Evolutionary conservation across 306 rosid species (phyloP).

Genomic region (Dryas drummondii): DNA sequence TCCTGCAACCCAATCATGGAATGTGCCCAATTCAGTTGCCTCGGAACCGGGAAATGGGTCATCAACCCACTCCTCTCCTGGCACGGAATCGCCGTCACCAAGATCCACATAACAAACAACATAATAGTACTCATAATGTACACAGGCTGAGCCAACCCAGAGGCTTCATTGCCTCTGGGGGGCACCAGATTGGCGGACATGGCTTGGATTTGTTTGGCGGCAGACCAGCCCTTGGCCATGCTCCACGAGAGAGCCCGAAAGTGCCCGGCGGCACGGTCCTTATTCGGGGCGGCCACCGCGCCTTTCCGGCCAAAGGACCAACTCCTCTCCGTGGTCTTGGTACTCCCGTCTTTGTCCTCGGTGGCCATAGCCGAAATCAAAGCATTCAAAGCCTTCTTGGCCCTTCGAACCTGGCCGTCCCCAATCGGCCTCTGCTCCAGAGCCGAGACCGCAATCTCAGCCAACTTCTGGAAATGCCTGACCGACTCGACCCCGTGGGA

Average conservation of each 20-base stretch:
- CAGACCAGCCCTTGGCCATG: slow-evolving; percentile 85
- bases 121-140: slow-evolving; percentile 62
- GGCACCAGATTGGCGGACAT: slow-evolving; percentile 59
- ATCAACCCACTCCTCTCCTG: slow-evolving; percentile 76
- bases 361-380: slow-evolving; percentile 49
- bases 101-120: slow-evolving; percentile 77
- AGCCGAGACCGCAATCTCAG: slow-evolving; percentile 69
- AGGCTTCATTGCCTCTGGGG: slow-evolving; percentile 67
- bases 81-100: slow-evolving; percentile 81
- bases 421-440: slow-evolving; percentile 66
- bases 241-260: slow-evolving; percentile 57
- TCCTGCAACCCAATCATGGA: slow-evolving; percentile 71
- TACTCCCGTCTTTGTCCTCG: slow-evolving; percentile 57
- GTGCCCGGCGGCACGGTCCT: slow-evolving; percentile 36
- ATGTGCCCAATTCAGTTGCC: slow-evolving; percentile 74
- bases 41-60: slow-evolving; percentile 48
- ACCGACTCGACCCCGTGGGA: slow-evolving; percentile 69
- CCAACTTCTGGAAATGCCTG: slow-evolving; percentile 65
- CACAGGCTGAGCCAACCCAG: slow-evolving; percentile 57
- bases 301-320: slow-evolving; percentile 80
- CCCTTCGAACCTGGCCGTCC: slow-evolving; percentile 84
- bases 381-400: slow-evolving; percentile 66
- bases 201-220: slow-evolving; percentile 78
- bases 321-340: slow-evolving; percentile 59
- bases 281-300: slow-evolving; percentile 1